A percentile compares a stretch with the other conserved stretches of the same genome.
Evolutionary conservation across 371 early-diverging fungal species (phyloP).

Genomic region (Funneliformis caledonium): DNA sequence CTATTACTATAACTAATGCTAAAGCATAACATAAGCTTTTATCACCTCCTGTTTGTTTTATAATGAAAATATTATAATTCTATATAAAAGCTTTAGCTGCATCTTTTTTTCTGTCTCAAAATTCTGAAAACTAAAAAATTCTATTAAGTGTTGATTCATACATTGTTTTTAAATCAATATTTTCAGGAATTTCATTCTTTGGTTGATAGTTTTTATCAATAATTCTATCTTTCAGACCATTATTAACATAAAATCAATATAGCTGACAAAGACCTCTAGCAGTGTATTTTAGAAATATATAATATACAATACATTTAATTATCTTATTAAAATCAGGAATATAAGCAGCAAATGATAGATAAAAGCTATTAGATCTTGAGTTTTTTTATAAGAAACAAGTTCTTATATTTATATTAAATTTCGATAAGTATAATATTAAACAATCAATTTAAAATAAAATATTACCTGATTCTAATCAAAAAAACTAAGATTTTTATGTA

Average conservation of each 20-base stretch:
- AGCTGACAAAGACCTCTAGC: background rate
- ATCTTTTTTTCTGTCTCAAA: background rate
- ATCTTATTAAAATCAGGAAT: background rate
- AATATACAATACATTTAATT: background rate
- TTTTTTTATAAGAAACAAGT: background rate
- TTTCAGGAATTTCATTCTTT: background rate
- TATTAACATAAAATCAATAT: background rate
- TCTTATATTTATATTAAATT: too few relatives aligned
- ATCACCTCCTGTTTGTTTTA: too few relatives aligned
- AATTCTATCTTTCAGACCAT: background rate
- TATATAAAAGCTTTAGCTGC: background rate
- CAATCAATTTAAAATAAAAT: too few relatives aligned
- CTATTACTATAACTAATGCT: too few relatives aligned
- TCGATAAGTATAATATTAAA: too few relatives aligned
- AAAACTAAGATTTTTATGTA: background rate
- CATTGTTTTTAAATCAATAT: background rate
- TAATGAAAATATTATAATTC: background rate
- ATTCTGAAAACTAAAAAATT: too few relatives aligned
- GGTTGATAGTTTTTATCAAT: background rate
- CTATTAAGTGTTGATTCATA: background rate
- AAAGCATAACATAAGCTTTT: too few relatives aligned
- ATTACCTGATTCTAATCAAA: constrained; percentile 15
- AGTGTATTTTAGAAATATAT: background rate
- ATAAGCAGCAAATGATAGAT: background rate
- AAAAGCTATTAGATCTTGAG: background rate